Base-by-base conservation (phyloP, 331 rosid genomes). In the Acacia pycnantha region DNA sequence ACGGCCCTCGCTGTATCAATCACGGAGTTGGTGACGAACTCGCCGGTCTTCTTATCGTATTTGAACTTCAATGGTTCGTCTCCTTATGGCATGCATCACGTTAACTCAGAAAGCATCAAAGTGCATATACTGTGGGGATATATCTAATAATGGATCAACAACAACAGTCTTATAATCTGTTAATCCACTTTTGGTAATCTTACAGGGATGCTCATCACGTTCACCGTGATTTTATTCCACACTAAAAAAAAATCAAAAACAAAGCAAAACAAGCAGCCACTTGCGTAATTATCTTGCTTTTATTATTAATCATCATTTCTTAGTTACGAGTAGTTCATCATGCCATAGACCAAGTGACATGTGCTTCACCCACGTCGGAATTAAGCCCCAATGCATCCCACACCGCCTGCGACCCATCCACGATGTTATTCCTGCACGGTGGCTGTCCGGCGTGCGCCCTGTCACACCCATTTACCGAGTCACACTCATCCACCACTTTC, bases 401-500 rank as follows among this genome's bases (percentile, higher is more conserved):
- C 22, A 78, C 79, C 13, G 83, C 37, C 2, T 19, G 6, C 3
- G 71, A 78, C 11, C 24, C 82, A 31, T 64, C 70, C 24, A 73
- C 72, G 19, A 62, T 40, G 48, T 83, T 65, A 3, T 27, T 78
- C 13, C 5, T 1, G 54, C 83, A 83, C 11, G 76, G 79, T 11
- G 72, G 72, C 70, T 51, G 76, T 21, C 41, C 64, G 0, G 77
- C 93, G 37, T 87, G 93, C 33, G 66, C 91, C 2, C 29, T 7
- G 58, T 87, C 91, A 47, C 90, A 88, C 19, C 92, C 91, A 10
- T 50, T 26, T 24, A 67, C 50, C 0, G 91, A 88, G 69, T 88
- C 94, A 69, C 92, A 90, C 70, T 88, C 84, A 4, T 88, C 89
- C 68, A 88, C 94, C 77, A 88, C 91, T n/a, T n/a, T n/a, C n/a